Conservation (phyloP, 805 yeast species). For the Candida stauntonica region DNA sequence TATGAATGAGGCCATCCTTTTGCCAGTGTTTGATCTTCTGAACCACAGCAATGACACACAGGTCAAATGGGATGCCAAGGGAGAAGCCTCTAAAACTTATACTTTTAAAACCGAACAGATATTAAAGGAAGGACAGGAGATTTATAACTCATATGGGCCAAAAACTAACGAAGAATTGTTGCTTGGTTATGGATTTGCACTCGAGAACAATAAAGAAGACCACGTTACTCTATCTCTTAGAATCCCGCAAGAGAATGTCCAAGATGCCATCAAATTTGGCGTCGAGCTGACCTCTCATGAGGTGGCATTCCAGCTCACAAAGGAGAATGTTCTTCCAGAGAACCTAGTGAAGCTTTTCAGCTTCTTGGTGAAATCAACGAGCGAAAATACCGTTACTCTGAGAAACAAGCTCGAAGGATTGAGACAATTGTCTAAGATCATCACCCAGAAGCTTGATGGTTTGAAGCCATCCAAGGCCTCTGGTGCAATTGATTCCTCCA, state of each 20-base stretch:
- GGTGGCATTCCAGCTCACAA: constrained; percentile 37
- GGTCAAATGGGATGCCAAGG: constrained; percentile 55
- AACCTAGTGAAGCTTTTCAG: constrained; percentile 51
- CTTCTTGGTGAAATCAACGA: constrained; percentile 42
- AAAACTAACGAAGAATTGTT: constrained; percentile 82
- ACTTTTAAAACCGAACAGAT: constrained; percentile 38
- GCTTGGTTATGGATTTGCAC: constrained; percentile 76
- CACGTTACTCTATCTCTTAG: constrained; percentile 55
- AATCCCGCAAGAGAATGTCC: constrained; percentile 32
- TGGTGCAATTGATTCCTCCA: constrained; percentile 19
- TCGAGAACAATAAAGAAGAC: constrained; percentile 55
- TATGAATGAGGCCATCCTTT: constrained; percentile 56
- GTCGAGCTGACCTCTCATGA: constrained; percentile 38
- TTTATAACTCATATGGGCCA: constrained; percentile 82
- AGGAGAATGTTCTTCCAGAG: constrained; percentile 35
- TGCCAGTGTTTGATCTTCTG: constrained; percentile 75
- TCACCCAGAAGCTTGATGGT: constrained; percentile 44
- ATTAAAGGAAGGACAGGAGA: constrained; percentile 38
- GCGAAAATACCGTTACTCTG: constrained; percentile 44
- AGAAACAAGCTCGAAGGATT: constrained; percentile 62
- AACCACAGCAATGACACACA: constrained; percentile 63
- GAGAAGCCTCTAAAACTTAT: constrained; percentile 25
- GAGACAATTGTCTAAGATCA: constrained; percentile 46
- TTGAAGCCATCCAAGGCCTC: constrained; percentile 29
- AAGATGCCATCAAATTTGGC: constrained; percentile 33